Percentiles rank a stretch among this genome's conserved stretches.
Conservation (phyloP, 768 basidiomycete species). For the Hortiboletus campestris region DNA sequence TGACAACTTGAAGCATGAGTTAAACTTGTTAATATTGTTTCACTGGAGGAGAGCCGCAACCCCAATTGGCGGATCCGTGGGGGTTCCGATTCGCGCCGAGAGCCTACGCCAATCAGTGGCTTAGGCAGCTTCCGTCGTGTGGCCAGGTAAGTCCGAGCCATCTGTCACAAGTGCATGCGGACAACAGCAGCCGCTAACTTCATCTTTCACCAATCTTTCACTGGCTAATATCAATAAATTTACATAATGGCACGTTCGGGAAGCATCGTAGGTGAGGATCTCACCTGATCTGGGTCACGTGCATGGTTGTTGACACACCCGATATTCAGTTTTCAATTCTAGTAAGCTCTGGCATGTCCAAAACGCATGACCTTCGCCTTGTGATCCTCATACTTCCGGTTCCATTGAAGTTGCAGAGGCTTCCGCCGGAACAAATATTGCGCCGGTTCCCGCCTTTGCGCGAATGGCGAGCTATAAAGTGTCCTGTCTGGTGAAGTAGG, state of each 20-base stretch:
- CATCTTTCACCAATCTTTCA: not conserved
- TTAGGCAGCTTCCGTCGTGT: not conserved
- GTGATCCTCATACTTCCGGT: not conserved
- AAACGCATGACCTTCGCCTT: not conserved
- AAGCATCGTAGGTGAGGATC: not conserved
- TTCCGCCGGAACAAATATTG: not conserved
- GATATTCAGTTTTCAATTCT: not conserved
- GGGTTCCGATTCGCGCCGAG: not conserved
- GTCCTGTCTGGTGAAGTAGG: not conserved
- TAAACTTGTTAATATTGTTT: no score
- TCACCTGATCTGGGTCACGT: not conserved
- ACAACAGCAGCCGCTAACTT: not conserved
- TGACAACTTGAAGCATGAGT: no score
- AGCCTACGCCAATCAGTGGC: not conserved
- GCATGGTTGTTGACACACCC: no score
- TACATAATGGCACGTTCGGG: no score
- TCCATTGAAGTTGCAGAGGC: not conserved
- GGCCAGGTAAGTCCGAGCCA: no score
- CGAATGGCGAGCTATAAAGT: not conserved
- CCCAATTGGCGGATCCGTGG: not conserved
- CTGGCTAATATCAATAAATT: no score
- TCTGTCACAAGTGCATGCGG: not conserved
- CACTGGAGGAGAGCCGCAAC: not conserved
- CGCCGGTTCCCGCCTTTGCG: no score
- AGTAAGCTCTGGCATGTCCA: not conserved